phyloP scores from a whole-genome alignment of 257 asterid species.

The Ophiorrhiza pumila region DNA sequence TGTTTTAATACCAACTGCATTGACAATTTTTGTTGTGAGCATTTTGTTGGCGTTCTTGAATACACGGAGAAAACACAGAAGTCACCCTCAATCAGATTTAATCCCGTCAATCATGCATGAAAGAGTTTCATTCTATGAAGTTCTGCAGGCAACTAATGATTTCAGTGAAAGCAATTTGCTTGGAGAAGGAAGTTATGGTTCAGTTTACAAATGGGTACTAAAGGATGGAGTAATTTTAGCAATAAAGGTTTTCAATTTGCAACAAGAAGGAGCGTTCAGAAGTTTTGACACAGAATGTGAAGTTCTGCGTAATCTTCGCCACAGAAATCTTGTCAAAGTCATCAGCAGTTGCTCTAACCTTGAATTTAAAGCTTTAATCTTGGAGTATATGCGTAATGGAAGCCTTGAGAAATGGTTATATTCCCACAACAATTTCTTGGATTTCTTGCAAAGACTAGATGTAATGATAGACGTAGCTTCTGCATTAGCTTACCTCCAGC shows the following conservation, averaged over 20 bases:
- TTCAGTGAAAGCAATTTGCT: conserved; percentile 5
- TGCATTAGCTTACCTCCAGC: neutral
- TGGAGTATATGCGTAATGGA: conserved; percentile 11
- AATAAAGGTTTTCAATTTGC: conserved; percentile 2
- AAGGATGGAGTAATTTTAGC: neutral
- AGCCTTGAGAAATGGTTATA: conserved; percentile 11
- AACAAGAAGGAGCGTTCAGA: neutral
- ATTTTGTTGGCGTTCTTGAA: neutral
- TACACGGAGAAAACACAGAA: neutral
- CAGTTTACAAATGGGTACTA: too few relatives aligned
- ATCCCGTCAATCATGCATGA: neutral
- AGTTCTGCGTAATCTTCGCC: conserved; percentile 3
- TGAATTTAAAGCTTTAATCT: conserved; percentile 1
- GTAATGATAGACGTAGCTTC: neutral
- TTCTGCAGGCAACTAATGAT: neutral
- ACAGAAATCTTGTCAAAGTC: conserved; percentile 5
- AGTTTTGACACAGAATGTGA: conserved; percentile 13
- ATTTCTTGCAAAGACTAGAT: conserved; percentile 1
- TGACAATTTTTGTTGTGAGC: neutral
- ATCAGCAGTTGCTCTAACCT: conserved; percentile 12
- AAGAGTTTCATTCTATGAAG: neutral
- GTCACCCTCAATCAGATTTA: neutral
- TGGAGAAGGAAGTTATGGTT: too few relatives aligned
- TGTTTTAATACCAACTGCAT: neutral
- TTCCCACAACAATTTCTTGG: neutral